These are phyloP conservation scores for Exophiala phaeomuriformis DNA, from an alignment of 2,329 filamentous ascomycete species.

Conservation along the genomic window DNA sequence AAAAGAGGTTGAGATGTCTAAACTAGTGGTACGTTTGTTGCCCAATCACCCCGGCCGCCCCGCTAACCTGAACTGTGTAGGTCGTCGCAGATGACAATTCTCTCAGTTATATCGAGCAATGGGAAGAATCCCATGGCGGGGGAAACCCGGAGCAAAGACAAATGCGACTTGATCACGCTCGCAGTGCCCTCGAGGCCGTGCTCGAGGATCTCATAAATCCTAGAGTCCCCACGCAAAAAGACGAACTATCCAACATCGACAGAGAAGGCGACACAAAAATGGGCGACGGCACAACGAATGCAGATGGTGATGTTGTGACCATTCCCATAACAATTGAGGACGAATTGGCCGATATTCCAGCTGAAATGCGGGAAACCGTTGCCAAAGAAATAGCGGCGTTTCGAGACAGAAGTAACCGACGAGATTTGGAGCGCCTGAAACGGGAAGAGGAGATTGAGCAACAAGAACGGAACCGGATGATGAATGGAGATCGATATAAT, in stretches of 20 bases:
- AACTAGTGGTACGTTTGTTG: conserved; percentile 52
- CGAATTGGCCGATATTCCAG: conserved; percentile 88
- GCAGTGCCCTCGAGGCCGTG: conserved; percentile 58
- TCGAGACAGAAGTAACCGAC: conserved; percentile 78
- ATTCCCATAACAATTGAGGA: conserved; percentile 84
- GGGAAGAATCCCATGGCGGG: conserved; percentile 60
- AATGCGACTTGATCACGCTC: conserved; percentile 62
- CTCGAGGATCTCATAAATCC: conserved; percentile 69
- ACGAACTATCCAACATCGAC: conserved; percentile 46
- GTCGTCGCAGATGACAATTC: conserved; percentile 74
- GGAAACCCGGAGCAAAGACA: conserved; percentile 55
- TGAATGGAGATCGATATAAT: conserved; percentile 57
- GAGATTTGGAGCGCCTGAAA: conserved; percentile 79
- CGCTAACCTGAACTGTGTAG: conserved; percentile 29
- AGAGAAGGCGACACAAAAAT: conserved; percentile 62
- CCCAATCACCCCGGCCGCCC: not conserved
- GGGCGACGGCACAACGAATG: conserved; percentile 45
- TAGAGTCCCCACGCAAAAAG: conserved; percentile 40
- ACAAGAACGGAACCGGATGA: conserved; percentile 61
- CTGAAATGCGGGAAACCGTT: conserved; percentile 92
- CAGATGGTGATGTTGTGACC: conserved; percentile 62
- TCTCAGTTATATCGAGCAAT: conserved; percentile 76
- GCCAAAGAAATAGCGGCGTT: conserved; percentile 91
- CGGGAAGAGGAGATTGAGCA: conserved; percentile 90
- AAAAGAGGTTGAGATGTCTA: conserved; percentile 47